Evolutionary conservation across 1,139 yeast species (phyloP).

Genomic region (Yamadazyma sp.): DNA sequence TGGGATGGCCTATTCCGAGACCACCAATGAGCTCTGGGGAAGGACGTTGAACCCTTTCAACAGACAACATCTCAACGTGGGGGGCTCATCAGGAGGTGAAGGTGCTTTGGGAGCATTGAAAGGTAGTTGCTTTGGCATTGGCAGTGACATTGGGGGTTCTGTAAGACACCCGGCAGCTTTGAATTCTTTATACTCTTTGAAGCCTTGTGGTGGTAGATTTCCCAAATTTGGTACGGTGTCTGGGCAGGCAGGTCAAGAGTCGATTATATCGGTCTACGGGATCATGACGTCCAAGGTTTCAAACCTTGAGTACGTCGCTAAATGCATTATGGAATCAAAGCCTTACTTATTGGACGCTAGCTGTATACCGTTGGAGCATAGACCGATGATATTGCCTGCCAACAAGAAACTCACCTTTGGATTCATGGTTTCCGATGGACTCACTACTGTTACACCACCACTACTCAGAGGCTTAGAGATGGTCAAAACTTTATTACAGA

Average conservation of each 20-base stretch:
- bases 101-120: slow-evolving; percentile 22
- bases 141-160: slow-evolving; percentile 67
- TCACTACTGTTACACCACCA: slow-evolving; percentile 12
- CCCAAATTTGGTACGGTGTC: slow-evolving; percentile 14
- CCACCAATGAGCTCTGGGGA: slow-evolving; percentile 17
- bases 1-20: slow-evolving; percentile 19
- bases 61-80: slow-evolving; percentile 21
- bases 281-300: slow-evolving; percentile 6
- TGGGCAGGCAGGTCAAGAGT: slow-evolving; percentile 15
- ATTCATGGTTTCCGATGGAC: slow-evolving; percentile 13
- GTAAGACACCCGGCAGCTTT: slow-evolving; percentile 58
- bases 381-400: not conserved
- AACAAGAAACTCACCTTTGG: slow-evolving; percentile 11
- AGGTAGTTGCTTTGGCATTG: slow-evolving; percentile 33
- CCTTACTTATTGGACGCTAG: slow-evolving; percentile 12
- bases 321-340: slow-evolving; percentile 8
- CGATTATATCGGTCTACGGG: slow-evolving; percentile 13
- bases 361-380: slow-evolving; percentile 12
- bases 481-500: slow-evolving; percentile 7
- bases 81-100: slow-evolving; percentile 30
- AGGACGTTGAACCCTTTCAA: slow-evolving; percentile 25
- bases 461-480: slow-evolving; percentile 9
- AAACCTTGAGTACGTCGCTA: slow-evolving; percentile 7
- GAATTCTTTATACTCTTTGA: slow-evolving; percentile 54
- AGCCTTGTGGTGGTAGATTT: slow-evolving; percentile 38